Conservation (phyloP, 2,329 filamentous ascomycete genomes). For the Dothistroma septosporum region DNA sequence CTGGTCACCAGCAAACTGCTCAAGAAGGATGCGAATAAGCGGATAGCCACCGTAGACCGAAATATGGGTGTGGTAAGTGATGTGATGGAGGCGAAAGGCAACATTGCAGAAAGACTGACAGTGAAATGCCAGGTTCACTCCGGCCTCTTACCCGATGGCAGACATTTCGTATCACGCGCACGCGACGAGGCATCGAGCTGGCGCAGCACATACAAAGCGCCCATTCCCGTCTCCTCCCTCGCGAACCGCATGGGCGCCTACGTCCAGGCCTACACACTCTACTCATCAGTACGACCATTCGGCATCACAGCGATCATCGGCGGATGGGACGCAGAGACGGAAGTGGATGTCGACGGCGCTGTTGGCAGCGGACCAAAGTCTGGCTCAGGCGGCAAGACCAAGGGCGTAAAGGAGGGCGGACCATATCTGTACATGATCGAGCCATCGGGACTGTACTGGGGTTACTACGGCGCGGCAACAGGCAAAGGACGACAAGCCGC, state of each 20-base stretch:
- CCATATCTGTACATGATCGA: slow-evolving; percentile 99
- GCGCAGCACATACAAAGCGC: slow-evolving; percentile 90
- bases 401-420: slow-evolving; percentile 73
- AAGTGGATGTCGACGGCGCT: slow-evolving; percentile 81
- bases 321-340: slow-evolving; percentile 86
- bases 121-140: slow-evolving; percentile 68
- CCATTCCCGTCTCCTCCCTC: slow-evolving; percentile 82
- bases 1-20: slow-evolving; percentile 91
- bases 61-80: slow-evolving; percentile 83
- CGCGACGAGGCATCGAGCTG: slow-evolving; percentile 89
- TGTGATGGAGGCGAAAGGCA: not conserved
- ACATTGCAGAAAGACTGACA: slow-evolving; percentile 8
- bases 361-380: slow-evolving; percentile 75
- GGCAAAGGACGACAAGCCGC: slow-evolving; percentile 95
- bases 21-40: slow-evolving; percentile 93
- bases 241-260: slow-evolving; percentile 93
- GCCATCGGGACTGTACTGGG: slow-evolving; percentile 95
- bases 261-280: slow-evolving; percentile 94
- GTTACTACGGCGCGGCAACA: slow-evolving; percentile 95
- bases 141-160: slow-evolving; percentile 88
- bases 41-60: slow-evolving; percentile 89
- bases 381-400: slow-evolving; percentile 78
- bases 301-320: slow-evolving; percentile 92
- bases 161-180: slow-evolving; percentile 90
- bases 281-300: slow-evolving; percentile 93